These are phyloP conservation scores for Fusarium veterinarium DNA, from an alignment of 2,329 filamentous ascomycete species.

Conservation along the genomic window DNA sequence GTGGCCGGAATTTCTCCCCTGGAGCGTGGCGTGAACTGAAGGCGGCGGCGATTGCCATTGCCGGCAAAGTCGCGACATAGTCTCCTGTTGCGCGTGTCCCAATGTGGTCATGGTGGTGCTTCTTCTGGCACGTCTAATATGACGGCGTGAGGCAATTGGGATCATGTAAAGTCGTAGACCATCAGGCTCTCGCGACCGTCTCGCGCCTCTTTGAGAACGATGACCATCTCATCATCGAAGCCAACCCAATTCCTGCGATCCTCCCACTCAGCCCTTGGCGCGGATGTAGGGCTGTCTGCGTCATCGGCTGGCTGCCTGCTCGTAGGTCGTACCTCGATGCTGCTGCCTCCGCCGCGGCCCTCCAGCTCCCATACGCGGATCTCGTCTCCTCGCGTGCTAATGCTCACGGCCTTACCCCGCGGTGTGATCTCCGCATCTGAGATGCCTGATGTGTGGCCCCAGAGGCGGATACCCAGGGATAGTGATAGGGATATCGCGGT, in stretches of 20 bases:
- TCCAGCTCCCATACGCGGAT: constrained; percentile 92
- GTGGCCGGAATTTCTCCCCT: constrained; percentile 11
- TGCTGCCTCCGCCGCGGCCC: constrained; percentile 68
- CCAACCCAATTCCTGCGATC: constrained; percentile 76
- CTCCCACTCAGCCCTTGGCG: constrained; percentile 51
- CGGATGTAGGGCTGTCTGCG: constrained; percentile 25
- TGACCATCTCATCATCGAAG: constrained; percentile 93
- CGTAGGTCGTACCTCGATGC: constrained; percentile 63
- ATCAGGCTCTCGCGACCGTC: constrained; percentile 78
- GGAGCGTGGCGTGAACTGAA: constrained; percentile 25
- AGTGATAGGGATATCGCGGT: constrained; percentile 74
- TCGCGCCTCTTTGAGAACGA: constrained; percentile 79
- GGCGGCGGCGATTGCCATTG: constrained; percentile 29
- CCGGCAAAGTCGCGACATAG: constrained; percentile 13
- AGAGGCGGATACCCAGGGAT: constrained; percentile 79
- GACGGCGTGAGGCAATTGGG: background rate
- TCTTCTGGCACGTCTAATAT: constrained; percentile 4
- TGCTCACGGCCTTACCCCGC: constrained; percentile 89
- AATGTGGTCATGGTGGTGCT: background rate
- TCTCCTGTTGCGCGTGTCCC: background rate
- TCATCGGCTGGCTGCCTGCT: constrained; percentile 43
- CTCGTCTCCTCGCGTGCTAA: constrained; percentile 82
- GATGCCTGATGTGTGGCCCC: constrained; percentile 92
- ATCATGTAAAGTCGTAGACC: constrained; percentile 86
- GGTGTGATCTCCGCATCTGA: constrained; percentile 86